Percentiles rank a stretch among this genome's conserved stretches.
These are phyloP conservation scores for Apiotrichum siamense DNA, from an alignment of 1,284 basidiomycete species.

Conservation along the genomic window DNA sequence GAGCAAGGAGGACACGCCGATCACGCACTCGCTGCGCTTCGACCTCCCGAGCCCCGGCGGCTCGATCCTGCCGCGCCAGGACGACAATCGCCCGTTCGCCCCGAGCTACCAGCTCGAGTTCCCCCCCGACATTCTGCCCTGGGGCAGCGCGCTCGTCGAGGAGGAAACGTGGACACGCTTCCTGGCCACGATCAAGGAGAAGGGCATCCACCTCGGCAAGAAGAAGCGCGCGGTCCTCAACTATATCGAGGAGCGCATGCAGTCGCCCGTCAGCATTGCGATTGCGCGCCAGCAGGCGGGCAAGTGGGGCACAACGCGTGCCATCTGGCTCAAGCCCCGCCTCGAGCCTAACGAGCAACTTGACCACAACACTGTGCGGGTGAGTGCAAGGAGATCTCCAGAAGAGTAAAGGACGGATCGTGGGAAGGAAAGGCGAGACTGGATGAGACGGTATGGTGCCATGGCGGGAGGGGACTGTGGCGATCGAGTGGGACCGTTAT, in stretches of 20 bases:
- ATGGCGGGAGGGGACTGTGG: too few relatives aligned
- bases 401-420: too few relatives aligned
- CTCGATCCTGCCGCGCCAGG: background rate
- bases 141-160: conserved; percentile 58
- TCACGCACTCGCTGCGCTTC: conserved; percentile 16
- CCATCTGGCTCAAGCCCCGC: conserved; percentile 70
- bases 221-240: conserved; percentile 28
- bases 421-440: too few relatives aligned
- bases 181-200: conserved; percentile 18
- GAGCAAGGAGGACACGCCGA: conserved; percentile 8
- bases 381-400: too few relatives aligned
- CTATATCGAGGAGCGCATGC: conserved; percentile 60
- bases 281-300: conserved; percentile 20
- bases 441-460: too few relatives aligned
- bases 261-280: conserved; percentile 64
- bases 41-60: conserved; percentile 2
- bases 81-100: conserved; percentile 12
- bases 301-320: conserved; percentile 48
- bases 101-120: conserved; percentile 31
- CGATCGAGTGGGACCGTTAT: too few relatives aligned
- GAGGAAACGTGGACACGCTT: conserved; percentile 52
- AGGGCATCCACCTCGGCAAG: conserved; percentile 17
- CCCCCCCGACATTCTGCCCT: conserved; percentile 51
- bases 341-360: conserved; percentile 57
- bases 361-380: conserved; percentile 71